Evolutionary conservation across 108 stramenopile genomes (phyloP).

Genomic region (Stephanodiscus minutulus): DNA sequence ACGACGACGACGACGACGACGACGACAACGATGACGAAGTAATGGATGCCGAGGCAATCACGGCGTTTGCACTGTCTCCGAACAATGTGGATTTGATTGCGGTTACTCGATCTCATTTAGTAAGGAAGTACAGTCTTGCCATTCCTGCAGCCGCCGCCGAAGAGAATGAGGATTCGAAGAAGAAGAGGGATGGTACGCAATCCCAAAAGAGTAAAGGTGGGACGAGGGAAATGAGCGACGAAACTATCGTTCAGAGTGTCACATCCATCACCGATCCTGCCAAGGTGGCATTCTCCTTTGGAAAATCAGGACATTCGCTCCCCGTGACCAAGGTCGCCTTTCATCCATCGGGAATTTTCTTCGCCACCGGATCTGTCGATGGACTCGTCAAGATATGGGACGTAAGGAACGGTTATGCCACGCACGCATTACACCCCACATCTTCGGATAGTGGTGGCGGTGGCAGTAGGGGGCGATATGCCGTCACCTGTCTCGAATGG

Average conservation of each 20-base stretch:
- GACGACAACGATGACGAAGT: conserved; percentile 55
- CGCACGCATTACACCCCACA: conserved; percentile 77
- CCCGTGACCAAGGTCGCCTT: conserved; percentile 75
- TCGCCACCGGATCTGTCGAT: conserved; percentile 85
- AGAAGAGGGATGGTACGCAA: conserved; percentile 7
- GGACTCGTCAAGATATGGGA: conserved; percentile 86
- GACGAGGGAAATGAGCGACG: not conserved
- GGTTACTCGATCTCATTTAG: conserved; percentile 64
- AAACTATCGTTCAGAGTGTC: conserved; percentile 14
- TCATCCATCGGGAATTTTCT: conserved; percentile 75
- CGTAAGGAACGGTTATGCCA: conserved; percentile 74
- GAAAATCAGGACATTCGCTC: conserved; percentile 73
- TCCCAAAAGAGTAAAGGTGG: not conserved
- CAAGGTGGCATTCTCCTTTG: conserved; percentile 59
- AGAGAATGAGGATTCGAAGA: conserved; percentile 5
- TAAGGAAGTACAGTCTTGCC: conserved; percentile 67
- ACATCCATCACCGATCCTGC: conserved; percentile 40
- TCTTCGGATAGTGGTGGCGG: conserved; percentile 43
- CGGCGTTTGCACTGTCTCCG: conserved; percentile 66
- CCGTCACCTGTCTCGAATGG: conserved; percentile 73
- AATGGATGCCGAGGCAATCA: conserved; percentile 79
- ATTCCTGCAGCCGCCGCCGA: conserved; percentile 10
- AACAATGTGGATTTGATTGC: conserved; percentile 71
- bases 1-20: conserved; percentile 2
- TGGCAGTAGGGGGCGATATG: conserved; percentile 53